A percentile compares a stretch with the other conserved stretches of the same genome.
phyloP scores from a whole-genome alignment of 2,329 filamentous ascomycete species.

The Ophiostoma sp. region DNA sequence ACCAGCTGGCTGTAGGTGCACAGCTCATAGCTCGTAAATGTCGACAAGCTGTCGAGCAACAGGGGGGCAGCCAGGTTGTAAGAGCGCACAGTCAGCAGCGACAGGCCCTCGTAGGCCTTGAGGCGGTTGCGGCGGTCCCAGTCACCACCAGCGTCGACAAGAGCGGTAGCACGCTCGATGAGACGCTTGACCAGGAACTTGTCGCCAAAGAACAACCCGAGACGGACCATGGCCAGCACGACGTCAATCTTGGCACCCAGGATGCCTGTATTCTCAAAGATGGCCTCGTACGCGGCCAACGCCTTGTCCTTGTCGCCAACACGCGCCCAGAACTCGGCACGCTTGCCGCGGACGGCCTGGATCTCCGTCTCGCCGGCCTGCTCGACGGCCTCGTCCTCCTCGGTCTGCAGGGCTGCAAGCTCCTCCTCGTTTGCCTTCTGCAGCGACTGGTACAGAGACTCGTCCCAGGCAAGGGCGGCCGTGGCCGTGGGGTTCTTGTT shows the following conservation, averaged over 20 bases:
- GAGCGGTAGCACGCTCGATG: slow-evolving; percentile 80
- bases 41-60: slow-evolving; percentile 93
- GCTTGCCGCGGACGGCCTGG: slow-evolving; percentile 86
- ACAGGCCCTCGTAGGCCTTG: slow-evolving; percentile 96
- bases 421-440: slow-evolving; percentile 77
- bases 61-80: slow-evolving; percentile 88
- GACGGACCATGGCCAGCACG: slow-evolving; percentile 91
- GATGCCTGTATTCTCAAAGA: slow-evolving; percentile 96
- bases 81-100: slow-evolving; percentile 87
- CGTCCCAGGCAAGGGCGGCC: slow-evolving; percentile 83
- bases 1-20: slow-evolving; percentile 96
- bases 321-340: slow-evolving; percentile 92
- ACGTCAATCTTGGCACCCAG: slow-evolving; percentile 97
- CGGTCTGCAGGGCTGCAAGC: slow-evolving; percentile 74
- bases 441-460: slow-evolving; percentile 76
- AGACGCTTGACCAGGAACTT: slow-evolving; percentile 90
- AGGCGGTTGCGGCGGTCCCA: slow-evolving; percentile 98
- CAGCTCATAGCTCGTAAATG: slow-evolving; percentile 97
- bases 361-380: slow-evolving; percentile 96
- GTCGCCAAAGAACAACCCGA: slow-evolving; percentile 95
- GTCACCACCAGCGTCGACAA: slow-evolving; percentile 94
- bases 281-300: slow-evolving; percentile 84
- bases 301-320: slow-evolving; percentile 99
- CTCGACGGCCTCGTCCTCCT: slow-evolving; percentile 91
- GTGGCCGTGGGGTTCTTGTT: slow-evolving; percentile 64